phyloP scores from a whole-genome alignment of 2,329 filamentous ascomycete genomes.

The Emergomyces africanus region DNA sequence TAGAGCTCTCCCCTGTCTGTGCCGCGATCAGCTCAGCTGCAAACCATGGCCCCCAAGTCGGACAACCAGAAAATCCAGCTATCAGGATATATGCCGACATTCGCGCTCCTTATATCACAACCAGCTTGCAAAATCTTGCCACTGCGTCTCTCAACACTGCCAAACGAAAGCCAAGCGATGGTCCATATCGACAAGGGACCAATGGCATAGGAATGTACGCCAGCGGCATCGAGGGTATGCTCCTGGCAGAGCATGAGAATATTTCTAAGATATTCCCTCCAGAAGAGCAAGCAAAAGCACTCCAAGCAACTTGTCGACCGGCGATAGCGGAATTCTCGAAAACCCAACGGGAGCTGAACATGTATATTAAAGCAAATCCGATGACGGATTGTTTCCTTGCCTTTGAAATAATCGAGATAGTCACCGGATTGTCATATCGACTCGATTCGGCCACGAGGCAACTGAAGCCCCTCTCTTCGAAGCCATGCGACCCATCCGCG shows the following conservation, averaged over 20 bases:
- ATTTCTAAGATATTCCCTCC: slow-evolving; percentile 75
- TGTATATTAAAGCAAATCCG: slow-evolving; percentile 74
- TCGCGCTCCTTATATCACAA: slow-evolving; percentile 72
- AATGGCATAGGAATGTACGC: slow-evolving; percentile 89
- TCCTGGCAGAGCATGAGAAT: slow-evolving; percentile 80
- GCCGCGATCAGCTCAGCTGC: slow-evolving; percentile 56
- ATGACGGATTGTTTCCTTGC: slow-evolving; percentile 87
- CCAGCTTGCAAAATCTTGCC: slow-evolving; percentile 72
- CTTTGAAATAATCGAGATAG: slow-evolving; percentile 88
- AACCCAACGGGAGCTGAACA: slow-evolving; percentile 78
- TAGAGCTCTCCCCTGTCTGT: slow-evolving; percentile 67
- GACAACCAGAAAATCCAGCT: slow-evolving; percentile 48
- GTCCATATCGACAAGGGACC: slow-evolving; percentile 74
- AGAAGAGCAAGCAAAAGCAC: slow-evolving; percentile 70
- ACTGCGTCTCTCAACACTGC: slow-evolving; percentile 73
- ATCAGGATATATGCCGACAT: slow-evolving; percentile 75
- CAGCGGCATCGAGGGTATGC: slow-evolving; percentile 73
- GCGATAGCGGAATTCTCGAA: slow-evolving; percentile 71
- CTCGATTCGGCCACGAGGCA: slow-evolving; percentile 76
- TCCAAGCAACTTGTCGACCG: slow-evolving; percentile 64
- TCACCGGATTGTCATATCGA: slow-evolving; percentile 64
- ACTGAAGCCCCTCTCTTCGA: slow-evolving; percentile 66
- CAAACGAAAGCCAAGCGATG: slow-evolving; percentile 62
- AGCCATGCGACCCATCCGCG: slow-evolving; percentile 75
- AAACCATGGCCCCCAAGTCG: slow-evolving; percentile 37